These are phyloP conservation scores for Teratosphaeria destructans DNA, from an alignment of 2,329 filamentous ascomycete genomes.

Conservation along the genomic window DNA sequence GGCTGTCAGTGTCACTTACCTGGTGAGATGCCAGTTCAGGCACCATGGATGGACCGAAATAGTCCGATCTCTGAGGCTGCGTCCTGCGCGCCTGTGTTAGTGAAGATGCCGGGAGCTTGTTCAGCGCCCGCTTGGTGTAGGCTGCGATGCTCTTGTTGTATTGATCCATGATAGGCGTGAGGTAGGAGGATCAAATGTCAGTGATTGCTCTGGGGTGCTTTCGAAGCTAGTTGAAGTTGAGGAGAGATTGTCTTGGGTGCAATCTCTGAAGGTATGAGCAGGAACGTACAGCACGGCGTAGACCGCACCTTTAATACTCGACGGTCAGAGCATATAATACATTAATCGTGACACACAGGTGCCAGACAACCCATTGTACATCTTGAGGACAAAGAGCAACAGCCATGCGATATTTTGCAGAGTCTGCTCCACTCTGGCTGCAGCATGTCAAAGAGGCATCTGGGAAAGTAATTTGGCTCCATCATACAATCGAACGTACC, in stretches of 20 bases:
- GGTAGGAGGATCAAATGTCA: too few species aligned
- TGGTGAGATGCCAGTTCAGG: neutral
- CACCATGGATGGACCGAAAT: neutral
- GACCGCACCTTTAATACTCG: neutral
- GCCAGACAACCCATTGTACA: neutral
- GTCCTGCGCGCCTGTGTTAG: neutral
- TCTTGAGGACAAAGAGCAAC: neutral
- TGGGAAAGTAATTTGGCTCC: too few species aligned
- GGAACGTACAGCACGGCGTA: too few species aligned
- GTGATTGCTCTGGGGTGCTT: neutral
- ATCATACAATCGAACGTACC: too few species aligned
- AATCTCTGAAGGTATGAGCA: neutral
- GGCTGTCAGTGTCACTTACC: neutral
- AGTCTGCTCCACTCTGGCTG: too few species aligned
- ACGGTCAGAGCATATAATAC: neutral
- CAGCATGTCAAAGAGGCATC: too few species aligned
- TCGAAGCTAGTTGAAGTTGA: neutral
- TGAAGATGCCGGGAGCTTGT: neutral
- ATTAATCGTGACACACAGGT: neutral
- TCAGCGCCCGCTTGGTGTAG: neutral
- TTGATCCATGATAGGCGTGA: neutral
- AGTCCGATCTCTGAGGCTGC: neutral
- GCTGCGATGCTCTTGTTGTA: neutral
- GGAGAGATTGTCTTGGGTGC: too few species aligned
- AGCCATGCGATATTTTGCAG: neutral